phyloP scores from a whole-genome alignment of 2,329 filamentous ascomycete genomes.

The Diplodia corticola region DNA sequence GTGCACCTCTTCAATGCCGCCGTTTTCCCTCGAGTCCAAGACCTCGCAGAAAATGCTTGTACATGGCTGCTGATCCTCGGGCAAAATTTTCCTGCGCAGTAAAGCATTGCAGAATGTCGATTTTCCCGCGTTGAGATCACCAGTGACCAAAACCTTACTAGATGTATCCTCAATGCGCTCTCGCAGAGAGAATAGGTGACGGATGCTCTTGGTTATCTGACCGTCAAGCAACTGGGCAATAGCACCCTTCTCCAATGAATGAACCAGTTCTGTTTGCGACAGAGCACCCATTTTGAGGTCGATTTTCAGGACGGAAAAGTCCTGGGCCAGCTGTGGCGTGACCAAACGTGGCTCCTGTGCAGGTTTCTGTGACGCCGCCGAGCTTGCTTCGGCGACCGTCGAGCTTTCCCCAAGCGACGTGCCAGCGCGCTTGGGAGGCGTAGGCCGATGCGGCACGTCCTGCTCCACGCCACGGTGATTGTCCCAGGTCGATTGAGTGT shows the following conservation, averaged over 20 bases:
- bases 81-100: slow-evolving; percentile 84
- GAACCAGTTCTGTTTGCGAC: slow-evolving; percentile 86
- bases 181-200: slow-evolving; percentile 80
- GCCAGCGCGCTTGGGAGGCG: slow-evolving; percentile 65
- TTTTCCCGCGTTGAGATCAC: slow-evolving; percentile 95
- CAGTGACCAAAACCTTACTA: slow-evolving; percentile 94
- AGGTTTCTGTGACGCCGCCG: slow-evolving; percentile 62
- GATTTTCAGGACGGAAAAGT: slow-evolving; percentile 93
- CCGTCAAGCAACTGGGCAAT: slow-evolving; percentile 89
- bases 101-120: slow-evolving; percentile 99
- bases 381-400: slow-evolving; percentile 70
- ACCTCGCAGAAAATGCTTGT: slow-evolving; percentile 99
- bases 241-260: slow-evolving; percentile 89
- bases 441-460: slow-evolving; percentile 48
- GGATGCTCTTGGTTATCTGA: slow-evolving; percentile 90
- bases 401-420: slow-evolving; percentile 66
- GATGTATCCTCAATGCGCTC: slow-evolving; percentile 97
- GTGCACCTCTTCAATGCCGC: slow-evolving; percentile 89
- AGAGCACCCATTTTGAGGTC: slow-evolving; percentile 87
- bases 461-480: slow-evolving; percentile 46
- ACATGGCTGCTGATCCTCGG: slow-evolving; percentile 96
- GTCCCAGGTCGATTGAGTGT: slow-evolving; percentile 62
- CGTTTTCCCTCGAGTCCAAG: slow-evolving; percentile 86
- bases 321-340: slow-evolving; percentile 87
- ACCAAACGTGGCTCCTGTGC: slow-evolving; percentile 76